Percentiles rank a stretch among this genome's conserved stretches.
These are phyloP conservation scores for Crithidia brevicula DNA, from an alignment of 208 protist species.

Conservation along the genomic window DNA sequence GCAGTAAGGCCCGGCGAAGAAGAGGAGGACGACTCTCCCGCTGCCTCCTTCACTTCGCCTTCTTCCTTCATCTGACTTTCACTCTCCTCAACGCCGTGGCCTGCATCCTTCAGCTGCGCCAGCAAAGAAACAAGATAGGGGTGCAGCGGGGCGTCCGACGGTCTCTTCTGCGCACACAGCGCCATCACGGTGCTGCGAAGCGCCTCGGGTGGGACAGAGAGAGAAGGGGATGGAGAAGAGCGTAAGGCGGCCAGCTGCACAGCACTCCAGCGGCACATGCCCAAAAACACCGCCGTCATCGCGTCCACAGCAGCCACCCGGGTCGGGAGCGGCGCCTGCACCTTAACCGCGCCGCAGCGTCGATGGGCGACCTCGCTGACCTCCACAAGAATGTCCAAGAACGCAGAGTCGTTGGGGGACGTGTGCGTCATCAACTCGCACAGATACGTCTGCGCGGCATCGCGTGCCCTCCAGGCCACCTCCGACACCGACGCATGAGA, in stretches of 20 bases:
- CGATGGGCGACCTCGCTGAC: constrained; percentile 35
- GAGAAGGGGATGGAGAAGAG: not conserved
- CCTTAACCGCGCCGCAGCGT: too few relatives aligned
- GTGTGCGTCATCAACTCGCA: constrained; percentile 20
- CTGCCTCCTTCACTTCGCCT: too few relatives aligned
- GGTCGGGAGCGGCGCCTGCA: not conserved
- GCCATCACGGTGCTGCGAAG: not conserved
- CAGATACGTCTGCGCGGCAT: constrained; percentile 30
- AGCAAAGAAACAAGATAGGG: not conserved
- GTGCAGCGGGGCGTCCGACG: not conserved
- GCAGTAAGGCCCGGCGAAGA: not conserved
- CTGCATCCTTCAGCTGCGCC: not conserved
- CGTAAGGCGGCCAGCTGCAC: constrained; percentile 7
- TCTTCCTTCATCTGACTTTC: too few relatives aligned
- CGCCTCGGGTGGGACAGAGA: not conserved
- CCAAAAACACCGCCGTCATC: constrained; percentile 49
- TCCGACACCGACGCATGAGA: constrained; percentile 43
- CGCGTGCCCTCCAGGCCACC: constrained; percentile 40
- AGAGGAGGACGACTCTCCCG: too few relatives aligned
- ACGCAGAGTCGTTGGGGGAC: constrained; percentile 11
- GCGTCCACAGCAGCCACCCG: constrained; percentile 31
- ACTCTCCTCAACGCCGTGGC: not conserved
- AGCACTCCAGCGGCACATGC: constrained; percentile 51
- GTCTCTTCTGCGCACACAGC: not conserved
- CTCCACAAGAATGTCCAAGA: constrained; percentile 54